Evolutionary conservation across 2,329 filamentous ascomycete species (phyloP).

Genomic region (Cladosporium sp.): DNA sequence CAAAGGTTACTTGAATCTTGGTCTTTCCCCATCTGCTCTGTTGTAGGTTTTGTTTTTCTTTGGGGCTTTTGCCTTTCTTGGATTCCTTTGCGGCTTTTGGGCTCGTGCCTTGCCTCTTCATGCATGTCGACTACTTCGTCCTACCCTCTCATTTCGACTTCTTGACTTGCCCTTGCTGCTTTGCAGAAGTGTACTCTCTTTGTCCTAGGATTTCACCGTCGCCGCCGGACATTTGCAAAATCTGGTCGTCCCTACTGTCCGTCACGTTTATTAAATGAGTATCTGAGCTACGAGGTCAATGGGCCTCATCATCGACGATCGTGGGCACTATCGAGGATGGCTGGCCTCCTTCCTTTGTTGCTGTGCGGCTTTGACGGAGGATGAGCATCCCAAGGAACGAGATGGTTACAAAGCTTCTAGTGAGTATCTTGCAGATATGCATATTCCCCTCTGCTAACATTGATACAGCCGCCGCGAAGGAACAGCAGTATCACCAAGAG

Average conservation of each 20-base stretch:
- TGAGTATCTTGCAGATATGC: conserved; percentile 10
- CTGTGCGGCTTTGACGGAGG: conserved; percentile 27
- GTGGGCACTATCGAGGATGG: conserved; percentile 27
- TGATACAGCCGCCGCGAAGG: neutral
- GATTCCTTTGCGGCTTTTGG: neutral
- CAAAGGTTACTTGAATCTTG: neutral
- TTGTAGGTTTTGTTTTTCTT: neutral
- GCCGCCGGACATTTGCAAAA: no score
- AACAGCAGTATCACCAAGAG: neutral
- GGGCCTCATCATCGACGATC: conserved; percentile 30
- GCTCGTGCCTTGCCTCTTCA: conserved; percentile 12
- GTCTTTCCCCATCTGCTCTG: neutral
- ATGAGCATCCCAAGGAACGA: conserved; percentile 21
- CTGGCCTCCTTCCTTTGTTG: conserved; percentile 33
- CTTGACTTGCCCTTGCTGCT: neutral
- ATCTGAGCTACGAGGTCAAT: conserved; percentile 22
- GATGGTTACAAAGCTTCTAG: conserved; percentile 17
- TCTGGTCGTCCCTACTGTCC: no score
- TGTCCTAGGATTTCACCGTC: neutral
- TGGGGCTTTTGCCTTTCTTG: no score
- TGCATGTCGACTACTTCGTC: conserved; percentile 6
- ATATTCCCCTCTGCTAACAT: neutral
- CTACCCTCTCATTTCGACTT: conserved; percentile 11
- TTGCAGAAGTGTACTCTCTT: conserved; percentile 15
- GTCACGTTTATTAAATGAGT: conserved; percentile 13